Conservation (phyloP, 805 yeast species). For the Saccharomycopsis sp. region DNA sequence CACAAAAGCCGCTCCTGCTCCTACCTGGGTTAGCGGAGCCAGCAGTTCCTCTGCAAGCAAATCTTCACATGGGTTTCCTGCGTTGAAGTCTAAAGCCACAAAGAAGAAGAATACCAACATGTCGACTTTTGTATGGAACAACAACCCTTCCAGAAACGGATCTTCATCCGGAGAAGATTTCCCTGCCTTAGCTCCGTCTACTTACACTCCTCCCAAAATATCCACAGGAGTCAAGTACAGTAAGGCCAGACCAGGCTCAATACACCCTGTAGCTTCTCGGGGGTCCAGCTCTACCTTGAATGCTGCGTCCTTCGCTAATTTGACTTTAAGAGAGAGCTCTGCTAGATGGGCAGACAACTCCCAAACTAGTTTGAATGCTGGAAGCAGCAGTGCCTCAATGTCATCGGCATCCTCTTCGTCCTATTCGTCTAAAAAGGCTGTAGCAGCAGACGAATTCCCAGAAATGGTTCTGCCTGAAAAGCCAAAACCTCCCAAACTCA, state of each 20-base stretch:
- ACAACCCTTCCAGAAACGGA: background rate
- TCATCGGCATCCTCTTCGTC: constrained; percentile 29
- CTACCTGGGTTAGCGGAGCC: constrained; percentile 25
- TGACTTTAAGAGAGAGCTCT: constrained; percentile 8
- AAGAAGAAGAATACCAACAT: constrained; percentile 8
- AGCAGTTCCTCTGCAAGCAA: constrained; percentile 8
- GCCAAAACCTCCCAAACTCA: constrained; percentile 5
- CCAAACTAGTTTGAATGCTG: background rate
- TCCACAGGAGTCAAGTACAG: background rate
- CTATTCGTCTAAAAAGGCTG: constrained; percentile 28
- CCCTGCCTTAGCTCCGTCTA: constrained; percentile 3
- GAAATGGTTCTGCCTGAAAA: constrained; percentile 4
- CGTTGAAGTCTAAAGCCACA: constrained; percentile 21
- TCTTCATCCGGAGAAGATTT: constrained; percentile 5
- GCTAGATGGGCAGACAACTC: constrained; percentile 12
- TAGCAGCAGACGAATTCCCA: constrained; percentile 23
- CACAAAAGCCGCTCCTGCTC: constrained; percentile 6
- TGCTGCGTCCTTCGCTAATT: constrained; percentile 4
- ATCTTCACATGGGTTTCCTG: constrained; percentile 17
- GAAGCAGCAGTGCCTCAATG: constrained; percentile 23
- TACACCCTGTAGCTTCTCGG: background rate
- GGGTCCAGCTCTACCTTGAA: background rate
- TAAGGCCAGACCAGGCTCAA: background rate
- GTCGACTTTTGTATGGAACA: background rate
- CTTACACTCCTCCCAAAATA: background rate